Evolutionary conservation across 1,139 yeast genomes (phyloP).

Genomic region (Saccharomyces hybrid): DNA sequence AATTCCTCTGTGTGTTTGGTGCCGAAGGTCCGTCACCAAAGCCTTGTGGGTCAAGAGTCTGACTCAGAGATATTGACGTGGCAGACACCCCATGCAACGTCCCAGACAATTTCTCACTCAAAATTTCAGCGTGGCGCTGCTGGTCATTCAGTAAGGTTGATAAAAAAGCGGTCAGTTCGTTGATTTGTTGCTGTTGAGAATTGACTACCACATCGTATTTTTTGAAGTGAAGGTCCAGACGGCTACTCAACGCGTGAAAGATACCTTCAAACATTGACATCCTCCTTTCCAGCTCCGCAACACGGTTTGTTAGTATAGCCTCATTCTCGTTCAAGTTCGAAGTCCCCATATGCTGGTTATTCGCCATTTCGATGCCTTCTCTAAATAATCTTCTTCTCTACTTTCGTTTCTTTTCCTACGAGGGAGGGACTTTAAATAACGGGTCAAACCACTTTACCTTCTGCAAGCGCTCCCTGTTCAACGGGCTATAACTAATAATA

Average conservation of each 20-base stretch:
- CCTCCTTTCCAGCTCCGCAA: slow-evolving; percentile 25
- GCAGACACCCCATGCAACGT: slow-evolving; percentile 22
- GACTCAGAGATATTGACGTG: slow-evolving; percentile 13
- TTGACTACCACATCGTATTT: slow-evolving; percentile 25
- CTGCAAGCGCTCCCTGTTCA: neutral
- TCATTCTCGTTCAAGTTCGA: slow-evolving; percentile 9
- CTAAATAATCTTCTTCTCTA: neutral
- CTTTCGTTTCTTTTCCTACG: neutral
- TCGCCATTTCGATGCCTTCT: slow-evolving; percentile 1
- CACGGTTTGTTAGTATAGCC: slow-evolving; percentile 13
- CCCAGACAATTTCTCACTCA: slow-evolving; percentile 23
- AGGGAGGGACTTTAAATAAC: neutral
- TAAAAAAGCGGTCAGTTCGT: slow-evolving; percentile 22
- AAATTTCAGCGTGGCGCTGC: slow-evolving; percentile 20
- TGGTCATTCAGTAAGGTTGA: slow-evolving; percentile 26
- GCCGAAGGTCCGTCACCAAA: neutral
- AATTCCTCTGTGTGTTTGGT: neutral
- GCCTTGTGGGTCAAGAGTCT: neutral
- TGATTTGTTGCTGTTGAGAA: slow-evolving; percentile 29
- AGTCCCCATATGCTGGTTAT: neutral
- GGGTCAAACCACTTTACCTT: neutral
- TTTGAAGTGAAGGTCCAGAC: slow-evolving; percentile 28
- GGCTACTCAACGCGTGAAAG: slow-evolving; percentile 27
- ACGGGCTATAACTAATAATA: neutral
- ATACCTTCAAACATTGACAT: slow-evolving; percentile 26